Conservation (phyloP, 2,329 filamentous ascomycete genomes). For the Aspergillus quadrilineatus region DNA sequence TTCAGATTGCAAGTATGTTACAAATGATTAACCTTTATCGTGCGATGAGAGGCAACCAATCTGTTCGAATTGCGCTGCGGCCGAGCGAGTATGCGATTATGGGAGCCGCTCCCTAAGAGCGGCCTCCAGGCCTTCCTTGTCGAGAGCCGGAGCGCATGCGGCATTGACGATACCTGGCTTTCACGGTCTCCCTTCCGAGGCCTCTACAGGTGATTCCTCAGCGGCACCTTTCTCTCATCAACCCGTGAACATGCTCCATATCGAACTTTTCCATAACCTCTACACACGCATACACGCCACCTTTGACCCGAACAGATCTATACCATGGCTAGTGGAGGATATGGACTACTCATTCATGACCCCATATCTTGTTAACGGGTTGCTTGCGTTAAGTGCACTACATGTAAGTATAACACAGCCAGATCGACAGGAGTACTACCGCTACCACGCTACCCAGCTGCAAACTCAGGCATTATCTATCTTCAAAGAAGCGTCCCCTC, state of each 20-base stretch:
- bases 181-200: too few species aligned
- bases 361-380: constrained; percentile 50
- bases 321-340: constrained; percentile 4
- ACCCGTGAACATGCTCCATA: constrained; percentile 31
- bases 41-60: constrained; percentile 35
- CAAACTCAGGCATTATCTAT: constrained; percentile 24
- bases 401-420: constrained; percentile 40
- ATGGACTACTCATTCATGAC: constrained; percentile 7
- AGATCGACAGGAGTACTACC: constrained; percentile 36
- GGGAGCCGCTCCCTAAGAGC: not conserved
- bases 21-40: constrained; percentile 14
- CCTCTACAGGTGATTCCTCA: too few species aligned
- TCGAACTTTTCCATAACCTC: constrained; percentile 32
- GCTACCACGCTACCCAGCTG: constrained; percentile 39
- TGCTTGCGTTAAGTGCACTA: constrained; percentile 49
- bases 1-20: not conserved
- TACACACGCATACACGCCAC: constrained; percentile 11
- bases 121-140: not conserved
- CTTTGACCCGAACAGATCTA: not conserved
- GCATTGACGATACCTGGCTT: too few species aligned
- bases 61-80: constrained; percentile 34
- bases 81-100: constrained; percentile 24
- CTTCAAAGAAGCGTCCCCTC: constrained; percentile 14
- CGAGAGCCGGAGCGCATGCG: too few species aligned
- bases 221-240: not conserved